A percentile compares a stretch with the other conserved stretches of the same genome.
Conservation (phyloP, 225 moss, liverwort and hornwort species). For the Sphagnum contortum region DNA sequence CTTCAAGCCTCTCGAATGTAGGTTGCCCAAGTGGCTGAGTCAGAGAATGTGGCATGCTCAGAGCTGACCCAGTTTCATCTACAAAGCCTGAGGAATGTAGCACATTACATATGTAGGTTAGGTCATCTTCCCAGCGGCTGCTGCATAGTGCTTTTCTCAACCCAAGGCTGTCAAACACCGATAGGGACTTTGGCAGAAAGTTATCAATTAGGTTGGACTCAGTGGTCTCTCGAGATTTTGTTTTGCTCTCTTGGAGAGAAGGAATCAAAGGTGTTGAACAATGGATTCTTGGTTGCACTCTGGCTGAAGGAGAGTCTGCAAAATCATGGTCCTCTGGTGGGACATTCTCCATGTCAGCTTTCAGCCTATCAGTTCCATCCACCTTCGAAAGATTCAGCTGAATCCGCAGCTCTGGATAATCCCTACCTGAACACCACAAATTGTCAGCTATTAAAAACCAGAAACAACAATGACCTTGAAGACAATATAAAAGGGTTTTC, state of each 20-base stretch:
- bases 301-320: slow-evolving; percentile 9
- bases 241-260: slow-evolving; percentile 1
- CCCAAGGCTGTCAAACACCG: slow-evolving; percentile 9
- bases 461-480: too few relatives aligned
- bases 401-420: slow-evolving; percentile 40
- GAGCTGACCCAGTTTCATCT: slow-evolving; percentile 28
- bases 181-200: neutral
- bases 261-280: slow-evolving; percentile 15
- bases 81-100: slow-evolving; percentile 65
- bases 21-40: slow-evolving; percentile 41
- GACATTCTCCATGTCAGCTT: slow-evolving; percentile 28
- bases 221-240: neutral
- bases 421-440: too few relatives aligned
- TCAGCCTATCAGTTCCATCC: slow-evolving; percentile 38
- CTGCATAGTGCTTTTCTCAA: slow-evolving; percentile 16
- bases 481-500: too few relatives aligned
- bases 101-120: slow-evolving; percentile 59
- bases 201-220: slow-evolving; percentile 2
- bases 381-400: slow-evolving; percentile 33
- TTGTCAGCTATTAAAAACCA: too few relatives aligned
- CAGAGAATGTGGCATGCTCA: slow-evolving; percentile 61
- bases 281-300: slow-evolving; percentile 9
- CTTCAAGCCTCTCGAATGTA: slow-evolving; percentile 33
- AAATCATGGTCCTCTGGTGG: slow-evolving; percentile 7
- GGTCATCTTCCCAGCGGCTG: slow-evolving; percentile 26